Conservation (phyloP, 768 basidiomycete genomes). For the Tricholoma terreum region DNA sequence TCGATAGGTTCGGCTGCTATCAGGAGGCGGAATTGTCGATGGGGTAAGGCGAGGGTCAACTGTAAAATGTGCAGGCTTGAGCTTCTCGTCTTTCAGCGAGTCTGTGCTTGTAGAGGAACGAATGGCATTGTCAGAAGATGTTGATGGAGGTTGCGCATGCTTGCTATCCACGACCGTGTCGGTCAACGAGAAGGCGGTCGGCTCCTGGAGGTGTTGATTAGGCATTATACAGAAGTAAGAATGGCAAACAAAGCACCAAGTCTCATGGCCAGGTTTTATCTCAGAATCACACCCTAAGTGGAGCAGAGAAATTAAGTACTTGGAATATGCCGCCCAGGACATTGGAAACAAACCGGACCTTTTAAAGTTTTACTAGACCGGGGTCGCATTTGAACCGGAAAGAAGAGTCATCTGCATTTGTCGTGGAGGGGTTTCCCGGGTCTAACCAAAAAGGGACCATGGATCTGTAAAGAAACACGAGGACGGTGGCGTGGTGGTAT, state of each 20-base stretch:
- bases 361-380: no score
- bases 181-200: slow-evolving; percentile 8
- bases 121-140: neutral
- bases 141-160: slow-evolving; percentile 4
- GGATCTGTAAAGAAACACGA: neutral
- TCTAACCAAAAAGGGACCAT: neutral
- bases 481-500: no score
- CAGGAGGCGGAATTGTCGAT: slow-evolving; percentile 36
- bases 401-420: neutral
- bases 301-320: no score
- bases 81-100: neutral
- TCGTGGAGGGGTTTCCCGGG: neutral
- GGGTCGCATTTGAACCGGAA: no score
- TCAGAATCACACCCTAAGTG: no score
- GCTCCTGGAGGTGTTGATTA: slow-evolving; percentile 8
- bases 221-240: slow-evolving; percentile 4
- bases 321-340: no score
- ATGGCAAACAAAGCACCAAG: no score
- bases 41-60: slow-evolving; percentile 24
- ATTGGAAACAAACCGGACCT: no score
- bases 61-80: slow-evolving; percentile 8
- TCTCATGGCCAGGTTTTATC: no score
- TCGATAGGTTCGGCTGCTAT: slow-evolving; percentile 24
- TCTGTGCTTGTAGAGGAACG: neutral
- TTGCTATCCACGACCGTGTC: slow-evolving; percentile 4